Base-by-base conservation (phyloP, 768 basidiomycete genomes). In the Pleurotus tuber-regium region DNA sequence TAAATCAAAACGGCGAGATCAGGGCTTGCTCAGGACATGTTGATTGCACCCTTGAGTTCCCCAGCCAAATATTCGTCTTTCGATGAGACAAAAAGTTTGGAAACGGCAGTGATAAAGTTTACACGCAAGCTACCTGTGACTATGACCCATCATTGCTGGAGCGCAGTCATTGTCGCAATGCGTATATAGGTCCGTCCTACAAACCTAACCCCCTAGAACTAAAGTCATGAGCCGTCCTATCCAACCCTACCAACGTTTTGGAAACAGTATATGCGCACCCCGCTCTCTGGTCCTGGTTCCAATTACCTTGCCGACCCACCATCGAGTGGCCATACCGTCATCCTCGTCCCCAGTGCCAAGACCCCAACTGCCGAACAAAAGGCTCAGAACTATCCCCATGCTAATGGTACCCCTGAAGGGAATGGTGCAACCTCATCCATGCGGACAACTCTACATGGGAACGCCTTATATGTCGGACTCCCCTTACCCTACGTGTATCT, bases 211-310 rank as follows among this genome's bases (percentile, higher is more conserved):
- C 19, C 19, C 21, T 25, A 46, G 28, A 35, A 43, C 42, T 39
- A 36, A 35, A 47, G 28, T 35, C 56, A 51, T 30, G 28, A 44
- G 21, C 59, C 58, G 18, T 59, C 61, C 39, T 66, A 63, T 21
- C 57, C 47, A 28, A 21, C 30, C 26, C 21, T 11, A n/a, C 50
- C 30, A 36, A 54, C 43, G 48, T 82, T 87, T 55, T 90, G 88
- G 88, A 88, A 76, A 65, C 73, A 81, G 56, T 90, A 84, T 59
- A 75, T 90, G 70, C 77, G 81, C 31, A 89, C 86, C 18, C 88
- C 88, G 21, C 62, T 84, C 6, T 70, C 65, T 48, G 74, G 72
- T 1, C 66, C 68, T 25, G 66, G 60, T n/a, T 57, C 54, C 14
- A 59, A 54, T 14, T 47, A 53, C 49, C 51, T 60, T 33, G 50